Percentiles rank a stretch among this genome's conserved stretches.
Conservation (phyloP, 1,284 basidiomycete species). For the Trichosporon sp. region DNA sequence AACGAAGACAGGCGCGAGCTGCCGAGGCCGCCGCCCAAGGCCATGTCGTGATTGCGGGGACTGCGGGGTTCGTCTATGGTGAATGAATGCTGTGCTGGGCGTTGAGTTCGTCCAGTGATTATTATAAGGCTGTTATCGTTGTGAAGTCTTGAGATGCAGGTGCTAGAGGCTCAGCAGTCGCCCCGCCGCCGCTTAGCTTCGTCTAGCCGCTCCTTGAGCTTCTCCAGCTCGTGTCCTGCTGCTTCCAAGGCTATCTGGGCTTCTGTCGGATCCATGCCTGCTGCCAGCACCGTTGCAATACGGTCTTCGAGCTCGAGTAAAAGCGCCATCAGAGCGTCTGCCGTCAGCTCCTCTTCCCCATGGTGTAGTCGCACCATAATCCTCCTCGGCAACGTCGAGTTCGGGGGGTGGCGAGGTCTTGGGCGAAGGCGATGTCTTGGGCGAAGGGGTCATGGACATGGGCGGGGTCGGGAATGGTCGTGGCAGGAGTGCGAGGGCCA, state of each 20-base stretch:
- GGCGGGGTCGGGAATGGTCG: background rate
- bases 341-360: background rate
- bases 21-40: background rate
- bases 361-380: background rate
- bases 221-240: background rate
- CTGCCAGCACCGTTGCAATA: background rate
- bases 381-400: background rate
- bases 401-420: background rate
- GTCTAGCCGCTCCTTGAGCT: background rate
- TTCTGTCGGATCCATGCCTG: background rate
- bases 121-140: background rate
- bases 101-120: background rate
- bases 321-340: background rate
- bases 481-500: background rate
- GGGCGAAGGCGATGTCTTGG: background rate
- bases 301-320: background rate
- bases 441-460: background rate
- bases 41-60: background rate
- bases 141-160: background rate
- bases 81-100: background rate
- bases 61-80: background rate
- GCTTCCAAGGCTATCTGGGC: background rate
- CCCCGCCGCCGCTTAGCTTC: background rate
- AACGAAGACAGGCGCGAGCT: background rate
- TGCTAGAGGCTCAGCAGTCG: background rate